Evolutionary conservation across 2,329 filamentous ascomycete genomes (phyloP), one percentile per base, ranked within the genome.

Genomic region (Teratosphaeria gauchensis): DNA sequence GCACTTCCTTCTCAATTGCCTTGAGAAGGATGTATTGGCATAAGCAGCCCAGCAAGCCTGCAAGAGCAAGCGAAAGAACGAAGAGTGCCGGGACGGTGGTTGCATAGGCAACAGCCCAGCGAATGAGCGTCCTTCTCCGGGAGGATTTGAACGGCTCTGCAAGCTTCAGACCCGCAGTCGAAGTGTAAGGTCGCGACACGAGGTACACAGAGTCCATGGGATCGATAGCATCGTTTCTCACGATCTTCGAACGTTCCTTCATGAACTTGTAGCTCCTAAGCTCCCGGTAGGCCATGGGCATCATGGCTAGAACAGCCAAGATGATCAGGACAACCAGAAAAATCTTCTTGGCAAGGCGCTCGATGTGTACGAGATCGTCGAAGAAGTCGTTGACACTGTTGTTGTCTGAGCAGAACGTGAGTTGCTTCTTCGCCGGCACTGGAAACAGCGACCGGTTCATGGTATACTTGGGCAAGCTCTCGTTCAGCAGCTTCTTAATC

Each of bases 171-270:
- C 92, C 92, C 31, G 82, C 76, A 1, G 80, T 80, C 1, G 90
- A 84, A 0, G 90, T 89, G 66, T 87, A 84, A 1, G 92, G 91
- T 24, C 90, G 84, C 35, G 90, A 92, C 33, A 87, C 85, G 64
- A 96, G 88, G 74, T 96, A 95, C 51, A 95, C 84, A 38, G 92
- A 85, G 70, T 97, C 92, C 80, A 96, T 85, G 0, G 88, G 82
- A 68, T 97, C 91, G 69, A 85, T 85, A 32, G 84, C 82, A 58
- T 86, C 78, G 64, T 82, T 77, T 53, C 80, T 77, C 65, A 95
- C 81, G 33, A 91, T 78, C 58, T 80, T 77, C 24, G 89, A 83
- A 59, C 87, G 85, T 64, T 86, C 78, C 71, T 87, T 83, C 80
- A 91, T 88, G 33, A 79, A 81, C 53, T 84, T 82, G 84, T 87